Evolutionary conservation across 2,329 filamentous ascomycete genomes (phyloP), one percentile per base, ranked within the genome.

Genomic region (Aspergillus arachidicola): DNA sequence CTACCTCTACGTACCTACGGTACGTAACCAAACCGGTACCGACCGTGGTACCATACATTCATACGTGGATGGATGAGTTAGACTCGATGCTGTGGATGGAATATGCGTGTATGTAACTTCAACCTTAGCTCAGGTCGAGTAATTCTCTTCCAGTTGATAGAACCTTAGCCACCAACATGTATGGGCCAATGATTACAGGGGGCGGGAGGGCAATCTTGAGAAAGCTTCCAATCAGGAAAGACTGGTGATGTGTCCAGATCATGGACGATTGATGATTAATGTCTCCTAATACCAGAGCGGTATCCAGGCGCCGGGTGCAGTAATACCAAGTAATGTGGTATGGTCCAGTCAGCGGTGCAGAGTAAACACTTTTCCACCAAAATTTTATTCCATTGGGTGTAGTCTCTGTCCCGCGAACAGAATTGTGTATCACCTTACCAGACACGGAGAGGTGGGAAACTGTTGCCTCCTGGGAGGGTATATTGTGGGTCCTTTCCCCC

Each of bases 201-300:
- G 43, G 26, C 23, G 30, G 53, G 45, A 16, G 14, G 14, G 28
- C 30, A 53, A 46, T 43, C 26, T 30, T 23, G n/a, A 53, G 38
- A 21, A 59, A 41, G 12, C 56, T 55, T 51, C 59, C 54, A 62
- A 62, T 62, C 57, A 62, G 55, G 43, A 19, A 36, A 30, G 60
- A 46, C 34, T 58, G 36, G 36, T 50, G 45, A 50, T 45, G 45
- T 51, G 48, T 54, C 51, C 51, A 38, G 51, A 55, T 55, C 51
- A 38, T 55, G 51, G 28, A n/a, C 28, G 48, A 51, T 32, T 51
- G 48, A 51, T 55, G n/a, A 55, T 23, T 23, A 19, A 55, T 30
- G 30, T 14, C 34, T 23, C 14, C 34, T n/a, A 51, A 38, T 41
- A 55, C 51, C 51, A 23, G n/a, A 23, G 32, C 12, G 32, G 51